Evolutionary conservation across 768 basidiomycete species (phyloP), one percentile per base, ranked within the genome.

Genomic region (Glaciozyma antarctica): DNA sequence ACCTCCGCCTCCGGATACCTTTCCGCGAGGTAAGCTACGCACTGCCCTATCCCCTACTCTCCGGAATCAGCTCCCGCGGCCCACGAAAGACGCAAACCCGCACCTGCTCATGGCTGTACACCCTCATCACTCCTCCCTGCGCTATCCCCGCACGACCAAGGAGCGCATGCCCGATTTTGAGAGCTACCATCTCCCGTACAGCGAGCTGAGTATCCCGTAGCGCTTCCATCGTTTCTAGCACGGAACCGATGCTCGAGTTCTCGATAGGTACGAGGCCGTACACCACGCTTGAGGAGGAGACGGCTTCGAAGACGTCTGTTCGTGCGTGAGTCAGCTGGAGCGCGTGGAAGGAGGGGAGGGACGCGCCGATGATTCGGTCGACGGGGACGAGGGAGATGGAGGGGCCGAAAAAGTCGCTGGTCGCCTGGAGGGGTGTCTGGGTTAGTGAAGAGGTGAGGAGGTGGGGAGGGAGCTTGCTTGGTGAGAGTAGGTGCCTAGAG

Each of bases 101-200:
- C 38, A 70, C 72, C 68, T 73, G 72, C 57, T 73, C 72, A 41
- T 73, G 72, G 26, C 70, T 71, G 56, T 66, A 73, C 30, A 73
- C 70, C 48, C 66, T 26, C 64, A 62, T 57, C 24, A 68, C 45
- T 19, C n/a, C 28, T 13, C 53, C 60, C 57, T 38, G 45, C 51
- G 9, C 17, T 45, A 21, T 52, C 60, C 16, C 34, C 6, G 26
- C 61, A 5, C 6, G 60, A 53, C 44, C 48, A 10, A 73, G 41
- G 6, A 73, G 34, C n/a, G 72, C 63, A 51, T 73, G 72, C 9
- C 72, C 72, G 15, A 73, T 71, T 43, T 66, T 56, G 19, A 73
- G 61, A 21, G 52, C 28, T 22, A 26, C 30, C 61, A 71, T 64
- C 12, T 60, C 64, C 19, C 66, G 34, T 15, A 66, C 58, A 5